These are phyloP conservation scores for Aegle marmelos DNA, from an alignment of 345 rosid species.

Conservation along the genomic window DNA sequence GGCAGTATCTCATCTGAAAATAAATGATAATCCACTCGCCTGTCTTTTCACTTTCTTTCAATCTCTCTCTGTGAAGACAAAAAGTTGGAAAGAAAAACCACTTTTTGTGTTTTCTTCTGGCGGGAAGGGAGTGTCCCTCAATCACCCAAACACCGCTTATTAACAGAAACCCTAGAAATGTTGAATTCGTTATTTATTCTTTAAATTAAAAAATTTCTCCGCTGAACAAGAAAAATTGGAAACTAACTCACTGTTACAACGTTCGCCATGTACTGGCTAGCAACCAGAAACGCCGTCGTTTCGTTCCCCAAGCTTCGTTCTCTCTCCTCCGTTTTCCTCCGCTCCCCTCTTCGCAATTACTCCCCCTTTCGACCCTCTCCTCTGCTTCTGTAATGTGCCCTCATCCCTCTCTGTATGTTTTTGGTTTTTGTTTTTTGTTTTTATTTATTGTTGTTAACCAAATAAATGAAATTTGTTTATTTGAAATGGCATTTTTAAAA, in stretches of 20 bases:
- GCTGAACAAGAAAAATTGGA: background rate
- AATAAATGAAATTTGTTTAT: background rate
- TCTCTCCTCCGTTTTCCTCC: constrained; percentile 48
- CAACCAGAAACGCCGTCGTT: constrained; percentile 59
- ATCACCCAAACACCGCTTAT: background rate
- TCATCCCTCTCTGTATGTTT: background rate
- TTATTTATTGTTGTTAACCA: too few relatives aligned
- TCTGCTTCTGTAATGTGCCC: constrained; percentile 37
- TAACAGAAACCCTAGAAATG: constrained; percentile 1
- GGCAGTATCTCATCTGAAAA: background rate
- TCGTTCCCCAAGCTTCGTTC: constrained; percentile 64
- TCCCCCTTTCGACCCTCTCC: constrained; percentile 40
- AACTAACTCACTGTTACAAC: background rate
- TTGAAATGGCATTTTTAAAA: background rate
- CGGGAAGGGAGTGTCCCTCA: constrained; percentile 1
- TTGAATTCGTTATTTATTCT: background rate
- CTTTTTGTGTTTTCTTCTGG: background rate
- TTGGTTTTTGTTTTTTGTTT: background rate
- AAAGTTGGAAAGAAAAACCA: background rate
- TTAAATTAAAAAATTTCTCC: background rate
- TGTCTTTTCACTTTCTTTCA: constrained; percentile 1
- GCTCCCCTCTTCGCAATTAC: constrained; percentile 40
- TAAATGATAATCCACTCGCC: background rate
- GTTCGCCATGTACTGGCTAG: constrained; percentile 59
- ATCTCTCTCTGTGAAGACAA: too few relatives aligned